Base-by-base conservation (phyloP, 805 yeast species). In the Kluyveromyces dobzhanskii region DNA sequence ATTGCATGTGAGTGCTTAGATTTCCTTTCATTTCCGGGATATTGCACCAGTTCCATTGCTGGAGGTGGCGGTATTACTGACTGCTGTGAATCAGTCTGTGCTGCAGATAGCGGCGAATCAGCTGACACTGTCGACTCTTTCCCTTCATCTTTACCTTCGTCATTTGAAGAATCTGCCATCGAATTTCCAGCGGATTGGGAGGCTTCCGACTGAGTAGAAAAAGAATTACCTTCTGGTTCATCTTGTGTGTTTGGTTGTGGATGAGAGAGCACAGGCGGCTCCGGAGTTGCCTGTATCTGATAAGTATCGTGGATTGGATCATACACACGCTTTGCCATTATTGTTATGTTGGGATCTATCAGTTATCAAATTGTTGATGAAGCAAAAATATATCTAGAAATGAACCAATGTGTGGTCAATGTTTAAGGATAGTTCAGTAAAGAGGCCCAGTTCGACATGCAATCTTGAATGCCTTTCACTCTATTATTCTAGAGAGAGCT, bases 281-380 rank as follows among this genome's bases (percentile, higher is more conserved):
- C 37, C 10, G 37, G 37, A 14, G 37, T 9, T 6, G 33, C 43
- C 17, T 37, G 44, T 8, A 45, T 45, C 37, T 57, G 62, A 36
- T 57, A 59, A 13, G 54, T 56, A 40, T 59, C 64, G 31, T 59
- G 64, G 4, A 59, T 57, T 1, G 64, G 64, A 39, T 59, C 64
- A 34, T 59, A 59, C 10, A 56, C 63, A 43, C 59, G 50, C 30
- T 53, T 57, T 8, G 50, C 58, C 62, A 59, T 57, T 21, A 9
- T 21, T 21, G 24, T 6, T 6, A 21, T 21, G 6, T 21, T 21
- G 9, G 24, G 9, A 9, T 9, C 9, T 6, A 21, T 21, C 24
- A 21, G 9, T 21, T 6, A 21, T 21, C 8, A 6, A 21, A 21
- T 6, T 21, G 24, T 21, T n/a, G n/a, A n/a, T n/a, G n/a, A n/a